A percentile compares a stretch with the other conserved stretches of the same genome.
Conservation (phyloP, 2,329 filamentous ascomycete species). For the Plenodomus biglobosus region DNA sequence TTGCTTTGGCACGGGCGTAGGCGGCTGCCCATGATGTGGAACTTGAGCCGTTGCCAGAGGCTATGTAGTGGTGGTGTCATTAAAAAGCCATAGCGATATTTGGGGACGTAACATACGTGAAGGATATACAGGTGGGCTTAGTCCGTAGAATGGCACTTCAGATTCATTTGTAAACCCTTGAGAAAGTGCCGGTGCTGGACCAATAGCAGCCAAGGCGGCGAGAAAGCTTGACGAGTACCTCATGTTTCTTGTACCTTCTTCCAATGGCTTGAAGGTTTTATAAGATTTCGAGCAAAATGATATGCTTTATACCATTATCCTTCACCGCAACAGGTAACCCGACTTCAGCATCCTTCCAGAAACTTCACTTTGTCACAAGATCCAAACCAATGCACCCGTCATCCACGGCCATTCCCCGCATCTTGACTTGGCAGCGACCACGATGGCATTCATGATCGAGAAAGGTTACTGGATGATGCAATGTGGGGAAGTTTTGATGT, state of each 20-base stretch:
- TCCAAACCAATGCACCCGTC: neutral
- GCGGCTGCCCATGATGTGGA: slow-evolving; percentile 29
- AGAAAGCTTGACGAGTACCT: neutral
- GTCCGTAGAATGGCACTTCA: slow-evolving; percentile 32
- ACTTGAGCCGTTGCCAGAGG: slow-evolving; percentile 27
- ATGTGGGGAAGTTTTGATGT: neutral
- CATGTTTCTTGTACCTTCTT: neutral
- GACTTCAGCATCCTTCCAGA: neutral
- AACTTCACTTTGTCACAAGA: neutral
- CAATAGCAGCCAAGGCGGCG: slow-evolving; percentile 6
- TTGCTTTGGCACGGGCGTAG: slow-evolving; percentile 41
- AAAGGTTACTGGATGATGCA: neutral
- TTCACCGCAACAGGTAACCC: too few relatives aligned
- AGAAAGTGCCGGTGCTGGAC: slow-evolving; percentile 7
- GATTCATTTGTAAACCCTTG: slow-evolving; percentile 32
- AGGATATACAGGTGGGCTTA: slow-evolving; percentile 36
- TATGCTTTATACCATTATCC: too few relatives aligned
- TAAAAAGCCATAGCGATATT: neutral
- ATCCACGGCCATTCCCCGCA: neutral
- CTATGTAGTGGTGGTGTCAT: slow-evolving; percentile 12
- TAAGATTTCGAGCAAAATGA: too few relatives aligned
- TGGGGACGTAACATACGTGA: slow-evolving; percentile 18
- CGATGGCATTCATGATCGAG: neutral
- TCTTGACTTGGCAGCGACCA: neutral
- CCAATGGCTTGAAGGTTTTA: too few relatives aligned